A percentile compares a stretch with the other conserved stretches of the same genome.
phyloP scores from a whole-genome alignment of 495 filamentous ascomycete genomes.

The Neurospora sp. region DNA sequence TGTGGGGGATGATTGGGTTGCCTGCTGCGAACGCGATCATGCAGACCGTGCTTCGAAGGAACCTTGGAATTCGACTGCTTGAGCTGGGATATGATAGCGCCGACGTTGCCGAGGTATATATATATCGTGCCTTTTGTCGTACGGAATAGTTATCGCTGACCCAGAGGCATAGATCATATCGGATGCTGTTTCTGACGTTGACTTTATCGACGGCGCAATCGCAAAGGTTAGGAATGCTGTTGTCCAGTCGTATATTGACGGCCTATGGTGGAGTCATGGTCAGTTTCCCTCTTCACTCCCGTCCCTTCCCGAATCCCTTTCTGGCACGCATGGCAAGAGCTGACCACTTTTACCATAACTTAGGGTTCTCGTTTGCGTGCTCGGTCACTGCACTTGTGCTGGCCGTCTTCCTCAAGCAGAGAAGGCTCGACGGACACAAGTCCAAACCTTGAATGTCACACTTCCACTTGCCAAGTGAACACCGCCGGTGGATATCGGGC shows the following conservation, averaged over 20 bases:
- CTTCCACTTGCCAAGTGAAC: background rate
- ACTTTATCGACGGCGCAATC: slow-evolving; percentile 39
- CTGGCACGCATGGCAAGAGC: background rate
- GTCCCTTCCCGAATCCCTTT: background rate
- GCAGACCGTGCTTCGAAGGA: slow-evolving; percentile 17
- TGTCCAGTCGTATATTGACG: slow-evolving; percentile 26
- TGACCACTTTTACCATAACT: background rate
- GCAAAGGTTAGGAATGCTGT: slow-evolving; percentile 22
- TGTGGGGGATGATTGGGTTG: slow-evolving; percentile 44
- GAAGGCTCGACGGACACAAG: slow-evolving; percentile 4
- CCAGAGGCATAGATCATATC: slow-evolving; percentile 23
- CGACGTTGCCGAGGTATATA: slow-evolving; percentile 3
- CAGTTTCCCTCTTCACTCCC: background rate
- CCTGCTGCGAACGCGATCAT: slow-evolving; percentile 39
- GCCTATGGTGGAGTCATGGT: slow-evolving; percentile 31
- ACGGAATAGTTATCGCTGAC: background rate
- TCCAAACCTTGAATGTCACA: background rate
- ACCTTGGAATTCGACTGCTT: slow-evolving; percentile 13
- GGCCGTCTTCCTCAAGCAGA: slow-evolving; percentile 18
- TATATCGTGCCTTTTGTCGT: background rate
- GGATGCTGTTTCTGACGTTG: slow-evolving; percentile 33
- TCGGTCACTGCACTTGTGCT: slow-evolving; percentile 11
- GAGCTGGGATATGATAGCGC: slow-evolving; percentile 13
- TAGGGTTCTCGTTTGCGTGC: slow-evolving; percentile 18
- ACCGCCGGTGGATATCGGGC: background rate